A percentile compares a stretch with the other conserved stretches of the same genome.
These are phyloP conservation scores for Gillenia trifoliata DNA, from an alignment of 306 rosid genomes.

Conservation along the genomic window DNA sequence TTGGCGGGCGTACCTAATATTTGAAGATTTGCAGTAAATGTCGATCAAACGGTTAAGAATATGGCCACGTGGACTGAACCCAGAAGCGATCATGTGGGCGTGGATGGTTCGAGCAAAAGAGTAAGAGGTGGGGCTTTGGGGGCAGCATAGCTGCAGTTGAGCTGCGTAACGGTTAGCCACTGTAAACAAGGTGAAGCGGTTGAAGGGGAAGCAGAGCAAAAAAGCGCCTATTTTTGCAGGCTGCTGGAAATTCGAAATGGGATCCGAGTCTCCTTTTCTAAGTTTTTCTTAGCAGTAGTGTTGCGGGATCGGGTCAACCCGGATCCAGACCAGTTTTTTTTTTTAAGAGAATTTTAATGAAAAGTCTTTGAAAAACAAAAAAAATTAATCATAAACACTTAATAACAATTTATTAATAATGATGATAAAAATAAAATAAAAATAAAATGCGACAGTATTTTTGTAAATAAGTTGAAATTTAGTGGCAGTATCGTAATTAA, in stretches of 20 bases:
- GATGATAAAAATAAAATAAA: too few relatives aligned
- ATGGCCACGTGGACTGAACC: constrained; percentile 44
- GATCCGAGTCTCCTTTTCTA: neutral
- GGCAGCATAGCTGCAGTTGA: constrained; percentile 32
- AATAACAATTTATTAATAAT: too few relatives aligned
- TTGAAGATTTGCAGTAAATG: constrained; percentile 45
- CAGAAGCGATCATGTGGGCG: constrained; percentile 29
- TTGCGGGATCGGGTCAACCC: too few relatives aligned
- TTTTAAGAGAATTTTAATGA: too few relatives aligned
- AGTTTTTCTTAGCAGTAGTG: too few relatives aligned
- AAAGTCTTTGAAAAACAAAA: too few relatives aligned
- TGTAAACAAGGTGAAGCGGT: neutral
- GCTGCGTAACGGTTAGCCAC: constrained; percentile 46
- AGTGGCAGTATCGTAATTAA: too few relatives aligned
- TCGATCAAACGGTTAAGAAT: constrained; percentile 57
- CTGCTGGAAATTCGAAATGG: too few relatives aligned
- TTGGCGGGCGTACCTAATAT: constrained; percentile 43
- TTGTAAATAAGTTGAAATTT: too few relatives aligned
- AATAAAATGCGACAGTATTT: too few relatives aligned
- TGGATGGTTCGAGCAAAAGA: constrained; percentile 39
- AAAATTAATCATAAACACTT: too few relatives aligned
- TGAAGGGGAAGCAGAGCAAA: neutral
- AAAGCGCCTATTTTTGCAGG: neutral
- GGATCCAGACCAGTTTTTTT: too few relatives aligned
- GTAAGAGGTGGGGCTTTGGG: constrained; percentile 21